These are phyloP conservation scores for Ophiocordyceps camponoti-floridani DNA, from an alignment of 2,329 filamentous ascomycete genomes.

Conservation along the genomic window DNA sequence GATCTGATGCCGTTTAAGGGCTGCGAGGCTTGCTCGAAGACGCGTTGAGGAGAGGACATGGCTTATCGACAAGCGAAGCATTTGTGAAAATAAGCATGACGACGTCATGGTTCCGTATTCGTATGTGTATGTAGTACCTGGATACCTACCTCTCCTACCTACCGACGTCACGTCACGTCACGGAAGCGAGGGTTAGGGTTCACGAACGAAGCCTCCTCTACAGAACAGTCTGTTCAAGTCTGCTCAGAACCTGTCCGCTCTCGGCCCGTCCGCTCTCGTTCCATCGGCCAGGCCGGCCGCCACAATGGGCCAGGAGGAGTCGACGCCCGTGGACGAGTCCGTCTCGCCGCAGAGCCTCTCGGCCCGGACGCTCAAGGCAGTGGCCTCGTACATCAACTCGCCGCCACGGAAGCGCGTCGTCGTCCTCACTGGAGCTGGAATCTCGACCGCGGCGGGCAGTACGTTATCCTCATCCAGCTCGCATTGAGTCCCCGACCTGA, in stretches of 20 bases:
- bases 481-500: neutral
- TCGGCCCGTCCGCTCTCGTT: neutral
- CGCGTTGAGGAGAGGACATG: neutral
- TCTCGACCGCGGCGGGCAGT: constrained; percentile 57
- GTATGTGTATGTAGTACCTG: neutral
- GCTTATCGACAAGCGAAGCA: neutral
- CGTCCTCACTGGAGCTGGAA: constrained; percentile 81
- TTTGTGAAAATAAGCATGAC: neutral
- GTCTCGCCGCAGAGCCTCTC: constrained; percentile 46
- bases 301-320: constrained; percentile 80
- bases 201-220: no score
- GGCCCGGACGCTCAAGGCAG: constrained; percentile 49
- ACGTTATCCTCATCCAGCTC: constrained; percentile 2
- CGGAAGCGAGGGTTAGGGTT: no score
- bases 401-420: constrained; percentile 54
- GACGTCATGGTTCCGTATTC: neutral
- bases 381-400: constrained; percentile 66
- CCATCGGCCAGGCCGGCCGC: constrained; percentile 6
- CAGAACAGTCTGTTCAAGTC: no score
- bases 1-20: no score
- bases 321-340: constrained; percentile 42
- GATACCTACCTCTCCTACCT: no score
- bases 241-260: no score
- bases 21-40: no score
- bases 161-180: no score